These are phyloP conservation scores for Globisporangium mamillatum DNA, from an alignment of 352 stramenopile species.

Conservation along the genomic window DNA sequence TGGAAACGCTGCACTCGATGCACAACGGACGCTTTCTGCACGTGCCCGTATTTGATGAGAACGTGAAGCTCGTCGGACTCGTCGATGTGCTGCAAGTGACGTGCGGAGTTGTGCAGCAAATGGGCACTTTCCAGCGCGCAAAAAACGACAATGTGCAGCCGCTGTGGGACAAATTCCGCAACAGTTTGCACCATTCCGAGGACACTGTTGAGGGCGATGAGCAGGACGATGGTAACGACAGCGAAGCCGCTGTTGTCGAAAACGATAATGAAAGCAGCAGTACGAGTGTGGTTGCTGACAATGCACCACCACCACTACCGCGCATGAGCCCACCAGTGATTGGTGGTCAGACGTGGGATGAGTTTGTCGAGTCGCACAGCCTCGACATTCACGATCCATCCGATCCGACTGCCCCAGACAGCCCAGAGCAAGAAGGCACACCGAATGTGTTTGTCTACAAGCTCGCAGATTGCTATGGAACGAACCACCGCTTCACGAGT, in stretches of 20 bases:
- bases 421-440: slow-evolving; percentile 20
- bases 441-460: slow-evolving; percentile 81
- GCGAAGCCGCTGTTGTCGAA: slow-evolving; percentile 3
- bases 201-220: slow-evolving; percentile 28
- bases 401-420: slow-evolving; percentile 28
- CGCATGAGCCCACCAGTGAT: slow-evolving; percentile 27
- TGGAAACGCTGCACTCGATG: slow-evolving; percentile 97
- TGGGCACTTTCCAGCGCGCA: slow-evolving; percentile 68
- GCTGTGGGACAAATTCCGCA: slow-evolving; percentile 75
- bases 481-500: slow-evolving; percentile 84
- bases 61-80: slow-evolving; percentile 89
- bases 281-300: background rate
- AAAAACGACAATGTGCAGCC: slow-evolving; percentile 71
- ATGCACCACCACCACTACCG: background rate
- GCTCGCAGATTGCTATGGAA: slow-evolving; percentile 74
- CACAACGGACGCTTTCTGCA: slow-evolving; percentile 97
- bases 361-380: slow-evolving; percentile 36
- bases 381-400: slow-evolving; percentile 20
- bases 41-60: slow-evolving; percentile 92
- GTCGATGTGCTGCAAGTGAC: slow-evolving; percentile 96
- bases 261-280: background rate
- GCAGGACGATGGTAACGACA: slow-evolving; percentile 23
- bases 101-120: slow-evolving; percentile 82
- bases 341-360: slow-evolving; percentile 40
- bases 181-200: slow-evolving; percentile 40